Evolutionary conservation across 2,329 filamentous ascomycete genomes (phyloP).

Genomic region (Aureobasidium melanogenum): DNA sequence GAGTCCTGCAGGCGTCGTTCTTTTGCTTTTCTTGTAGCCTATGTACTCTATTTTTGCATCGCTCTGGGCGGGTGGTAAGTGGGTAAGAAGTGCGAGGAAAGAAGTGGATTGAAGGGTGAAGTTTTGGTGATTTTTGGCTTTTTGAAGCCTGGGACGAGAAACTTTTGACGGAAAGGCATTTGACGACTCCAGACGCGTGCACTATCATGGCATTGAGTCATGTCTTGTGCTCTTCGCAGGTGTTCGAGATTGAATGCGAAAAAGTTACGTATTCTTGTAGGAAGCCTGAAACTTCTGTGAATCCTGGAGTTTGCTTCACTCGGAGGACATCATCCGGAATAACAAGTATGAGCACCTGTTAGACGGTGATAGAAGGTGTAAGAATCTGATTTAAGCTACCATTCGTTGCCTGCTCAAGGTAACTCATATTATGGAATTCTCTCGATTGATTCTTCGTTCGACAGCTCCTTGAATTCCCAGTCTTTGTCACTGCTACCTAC

Average conservation of each 20-base stretch:
- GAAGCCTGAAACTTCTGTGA: not conserved
- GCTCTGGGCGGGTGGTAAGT: not conserved
- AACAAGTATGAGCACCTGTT: too few species aligned
- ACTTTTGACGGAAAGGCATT: not conserved
- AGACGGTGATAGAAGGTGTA: too few species aligned
- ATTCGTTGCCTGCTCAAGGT: too few species aligned
- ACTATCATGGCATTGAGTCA: not conserved
- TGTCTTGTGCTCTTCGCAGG: not conserved
- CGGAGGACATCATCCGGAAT: too few species aligned
- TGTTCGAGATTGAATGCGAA: not conserved
- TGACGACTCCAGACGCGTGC: not conserved
- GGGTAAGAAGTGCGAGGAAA: not conserved
- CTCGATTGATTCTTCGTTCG: not conserved
- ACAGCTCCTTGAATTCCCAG: too few species aligned
- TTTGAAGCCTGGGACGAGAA: not conserved
- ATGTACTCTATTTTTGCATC: not conserved
- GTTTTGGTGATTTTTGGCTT: not conserved
- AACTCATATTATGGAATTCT: not conserved
- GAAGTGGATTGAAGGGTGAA: not conserved
- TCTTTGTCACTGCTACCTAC: too few species aligned
- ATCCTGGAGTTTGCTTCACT: too few species aligned
- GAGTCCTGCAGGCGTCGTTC: conserved; percentile 1
- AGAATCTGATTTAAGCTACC: too few species aligned
- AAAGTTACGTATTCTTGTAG: not conserved
- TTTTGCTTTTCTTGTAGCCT: not conserved